A percentile compares a stretch with the other conserved stretches of the same genome.
These are phyloP conservation scores for Peniophora sp. DNA, from an alignment of 1,284 basidiomycete species.

Conservation along the genomic window DNA sequence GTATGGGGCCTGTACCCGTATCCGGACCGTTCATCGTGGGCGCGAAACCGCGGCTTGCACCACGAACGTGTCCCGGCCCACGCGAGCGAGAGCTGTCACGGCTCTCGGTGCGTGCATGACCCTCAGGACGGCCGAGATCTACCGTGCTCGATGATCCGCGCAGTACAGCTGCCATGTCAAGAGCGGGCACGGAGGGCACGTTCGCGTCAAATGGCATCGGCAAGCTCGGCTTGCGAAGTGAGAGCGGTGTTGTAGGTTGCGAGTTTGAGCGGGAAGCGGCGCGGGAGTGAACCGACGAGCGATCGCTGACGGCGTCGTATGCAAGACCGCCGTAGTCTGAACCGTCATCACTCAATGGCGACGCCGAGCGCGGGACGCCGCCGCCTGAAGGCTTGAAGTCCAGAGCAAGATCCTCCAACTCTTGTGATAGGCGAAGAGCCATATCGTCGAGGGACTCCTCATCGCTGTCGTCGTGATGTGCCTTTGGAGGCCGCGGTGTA, in stretches of 20 bases:
- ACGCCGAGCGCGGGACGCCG: neutral
- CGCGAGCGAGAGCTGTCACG: neutral
- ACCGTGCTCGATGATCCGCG: too few relatives aligned
- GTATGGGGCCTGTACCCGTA: neutral
- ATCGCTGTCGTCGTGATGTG: slow-evolving; percentile 5
- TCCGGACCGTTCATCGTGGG: neutral
- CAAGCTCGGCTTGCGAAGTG: neutral
- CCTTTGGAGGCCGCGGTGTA: slow-evolving; percentile 3
- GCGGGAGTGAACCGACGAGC: slow-evolving; percentile 5
- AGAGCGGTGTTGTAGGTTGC: neutral
- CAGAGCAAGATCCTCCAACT: neutral
- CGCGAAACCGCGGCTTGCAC: neutral
- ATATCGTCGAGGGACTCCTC: slow-evolving; percentile 20
- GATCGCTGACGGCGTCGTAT: slow-evolving; percentile 16
- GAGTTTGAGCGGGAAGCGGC: slow-evolving; percentile 17
- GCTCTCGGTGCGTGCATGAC: neutral
- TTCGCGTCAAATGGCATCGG: neutral
- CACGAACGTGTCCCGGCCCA: neutral
- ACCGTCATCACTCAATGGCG: slow-evolving; percentile 5
- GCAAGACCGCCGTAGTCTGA: slow-evolving; percentile 18
- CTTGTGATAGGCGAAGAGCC: slow-evolving; percentile 1
- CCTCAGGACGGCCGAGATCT: neutral
- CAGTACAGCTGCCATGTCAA: neutral
- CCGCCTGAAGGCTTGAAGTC: neutral
- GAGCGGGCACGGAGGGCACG: neutral